Conservation (phyloP, 1,284 basidiomycete species). For the Marasmius fiardii region DNA sequence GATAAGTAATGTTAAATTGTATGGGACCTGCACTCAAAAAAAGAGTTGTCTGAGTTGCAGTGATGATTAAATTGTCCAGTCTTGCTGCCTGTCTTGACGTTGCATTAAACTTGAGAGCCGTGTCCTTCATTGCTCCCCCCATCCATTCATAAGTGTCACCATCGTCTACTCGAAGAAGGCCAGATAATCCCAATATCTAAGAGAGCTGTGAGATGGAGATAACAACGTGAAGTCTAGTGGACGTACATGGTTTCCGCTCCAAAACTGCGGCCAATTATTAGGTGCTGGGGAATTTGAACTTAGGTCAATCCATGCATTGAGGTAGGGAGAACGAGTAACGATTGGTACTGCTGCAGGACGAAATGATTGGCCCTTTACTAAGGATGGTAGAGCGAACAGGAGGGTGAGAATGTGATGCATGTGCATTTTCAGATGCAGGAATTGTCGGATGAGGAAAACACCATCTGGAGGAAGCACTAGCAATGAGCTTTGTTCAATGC, state of each 20-base stretch:
- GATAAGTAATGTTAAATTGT: slow-evolving; percentile 11
- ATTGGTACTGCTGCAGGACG: slow-evolving; percentile 21
- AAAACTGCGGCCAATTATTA: background rate
- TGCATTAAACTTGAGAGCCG: background rate
- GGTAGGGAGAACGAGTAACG: slow-evolving; percentile 34
- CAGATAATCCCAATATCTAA: slow-evolving; percentile 2
- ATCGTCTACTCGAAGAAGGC: slow-evolving; percentile 8
- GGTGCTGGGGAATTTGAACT: background rate
- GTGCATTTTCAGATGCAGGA: too few species aligned
- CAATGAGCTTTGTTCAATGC: too few species aligned
- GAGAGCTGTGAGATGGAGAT: too few species aligned
- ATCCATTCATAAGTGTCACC: slow-evolving; percentile 6
- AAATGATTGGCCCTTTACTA: slow-evolving; percentile 1
- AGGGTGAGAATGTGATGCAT: too few species aligned
- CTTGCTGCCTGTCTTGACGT: background rate
- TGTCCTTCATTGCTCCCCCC: background rate
- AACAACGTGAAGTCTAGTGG: too few species aligned
- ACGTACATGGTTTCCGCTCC: background rate
- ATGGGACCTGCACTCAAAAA: slow-evolving; percentile 7
- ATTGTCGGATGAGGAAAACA: too few species aligned
- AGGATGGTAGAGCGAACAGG: background rate
- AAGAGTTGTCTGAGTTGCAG: slow-evolving; percentile 8
- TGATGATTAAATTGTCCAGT: slow-evolving; percentile 1
- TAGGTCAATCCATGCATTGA: slow-evolving; percentile 28
- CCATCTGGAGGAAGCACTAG: too few species aligned